Evolutionary conservation across 106 monocot species (phyloP), one percentile per base, ranked within the genome.

Genomic region (Dendrobium officinale): DNA sequence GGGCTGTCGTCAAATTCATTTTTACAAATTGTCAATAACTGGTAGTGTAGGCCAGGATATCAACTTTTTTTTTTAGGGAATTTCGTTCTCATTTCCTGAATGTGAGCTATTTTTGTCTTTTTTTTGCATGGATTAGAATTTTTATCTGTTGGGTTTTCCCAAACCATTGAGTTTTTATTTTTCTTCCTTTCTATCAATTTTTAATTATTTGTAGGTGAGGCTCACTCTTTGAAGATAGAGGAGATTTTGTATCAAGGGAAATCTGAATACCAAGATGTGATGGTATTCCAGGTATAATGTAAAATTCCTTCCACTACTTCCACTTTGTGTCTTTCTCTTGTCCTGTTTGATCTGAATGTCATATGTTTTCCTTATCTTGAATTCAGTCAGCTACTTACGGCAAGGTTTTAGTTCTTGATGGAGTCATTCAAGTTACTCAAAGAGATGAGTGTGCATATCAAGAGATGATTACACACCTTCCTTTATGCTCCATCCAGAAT

Each of bases 381-480:
- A 75, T 77, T 20, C 75, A 90, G 90, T 90, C 90, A 1, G 83
- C 90, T 3, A 85, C 85, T 5, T 90, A 90, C 43, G 90, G 90
- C 22, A 90, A 87, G 72, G 87, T 90, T 70, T 85, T 90, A 37
- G 90, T 87, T 5, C 55, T 90, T 47, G 90, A 90, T 83, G 90
- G 90, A 72, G 85, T 90, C 1, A 85, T 90, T 80, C 90, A 90
- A 77, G 55, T 90, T 17, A 90, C 90, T 56, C 87, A 90, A 48
- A 87, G 90, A 79, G 90, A 90, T 81, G 90, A 90, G 43, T 90
- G 87, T 81, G 87, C 90, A n/a, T 90, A 87, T 76, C 90, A 90
- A 85, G 90, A 90, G 58, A 90, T 90, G 90, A 87, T 90, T 10
- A 76, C 85, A 22, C 90, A 90, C 48, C 90, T 90, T 54, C 85